Evolutionary conservation across 139 green algal genomes (phyloP).

Genomic region (Tetradesmus obliquus): DNA sequence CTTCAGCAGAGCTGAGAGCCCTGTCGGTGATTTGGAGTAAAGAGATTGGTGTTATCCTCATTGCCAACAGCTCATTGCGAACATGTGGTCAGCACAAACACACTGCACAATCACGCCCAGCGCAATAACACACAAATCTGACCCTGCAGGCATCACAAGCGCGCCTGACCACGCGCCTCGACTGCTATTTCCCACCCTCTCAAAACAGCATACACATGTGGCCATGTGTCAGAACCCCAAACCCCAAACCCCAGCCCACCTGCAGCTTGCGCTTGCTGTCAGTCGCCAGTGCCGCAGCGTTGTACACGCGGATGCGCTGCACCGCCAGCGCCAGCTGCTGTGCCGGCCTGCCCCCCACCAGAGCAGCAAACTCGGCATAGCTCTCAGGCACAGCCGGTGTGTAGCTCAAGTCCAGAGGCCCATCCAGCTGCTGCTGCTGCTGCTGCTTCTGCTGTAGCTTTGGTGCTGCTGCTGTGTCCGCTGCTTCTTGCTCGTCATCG

Average conservation of each 20-base stretch:
- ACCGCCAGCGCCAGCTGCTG: constrained; percentile 75
- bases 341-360: constrained; percentile 59
- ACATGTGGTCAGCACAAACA: no score
- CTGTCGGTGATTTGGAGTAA: no score
- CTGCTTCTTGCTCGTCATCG: constrained; percentile 43
- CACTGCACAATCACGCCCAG: no score
- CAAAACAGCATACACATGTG: no score
- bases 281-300: constrained; percentile 74
- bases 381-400: constrained; percentile 80
- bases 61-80: no score
- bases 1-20: no score
- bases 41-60: no score
- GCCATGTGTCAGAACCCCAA: neutral
- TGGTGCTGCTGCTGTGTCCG: constrained; percentile 24
- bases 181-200: no score
- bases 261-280: constrained; percentile 85
- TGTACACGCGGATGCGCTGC: constrained; percentile 81
- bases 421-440: constrained; percentile 46
- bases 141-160: no score
- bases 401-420: constrained; percentile 81
- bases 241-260: constrained; percentile 48
- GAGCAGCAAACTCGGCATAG: constrained; percentile 66
- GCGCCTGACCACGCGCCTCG: no score
- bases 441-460: constrained; percentile 29
- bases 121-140: no score